Base-by-base conservation (phyloP, 2,329 filamentous ascomycete species). In the Graphilbum sp. region DNA sequence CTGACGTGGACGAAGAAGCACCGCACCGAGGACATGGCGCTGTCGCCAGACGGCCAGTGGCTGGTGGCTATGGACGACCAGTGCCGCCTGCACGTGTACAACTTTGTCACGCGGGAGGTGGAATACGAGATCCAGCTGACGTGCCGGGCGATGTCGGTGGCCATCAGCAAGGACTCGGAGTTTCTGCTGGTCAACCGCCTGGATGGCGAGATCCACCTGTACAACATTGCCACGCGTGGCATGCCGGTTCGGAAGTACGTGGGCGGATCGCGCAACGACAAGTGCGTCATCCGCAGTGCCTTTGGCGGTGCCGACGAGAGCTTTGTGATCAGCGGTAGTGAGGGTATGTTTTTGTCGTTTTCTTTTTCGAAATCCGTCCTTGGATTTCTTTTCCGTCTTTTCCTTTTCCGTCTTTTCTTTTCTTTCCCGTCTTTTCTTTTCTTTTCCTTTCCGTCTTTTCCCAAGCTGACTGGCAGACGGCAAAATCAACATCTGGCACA, bases 221-320 rank as follows among this genome's bases (percentile, higher is more conserved):
- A 95, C 47, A 79, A 93, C 50, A 70, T 94, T 24, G 67, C 76
- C 10, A 79, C 75, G 2, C 73, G 76, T 16, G 73, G 41, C 12
- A 23, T 78, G 24, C 64, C 77, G n/a, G 63, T 88, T 5, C 77
- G 80, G 47, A 75, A 68, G 47, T 96, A 82, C 52, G 64, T 72
- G 15, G 87, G 85, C 0, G 80, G 87, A 44, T 71, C 67, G 32
- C 83, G 86, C 44, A 78, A 75, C 38, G 63, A 79, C 9, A 33
- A 34, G 2, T 94, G 66, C 52, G 70, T 95, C 39, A 92, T 98
- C 42, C 71, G 88, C 36, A 82, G 78, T 49, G 64, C 68, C 0
- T 90, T 95, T 57, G 90, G 90, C 16, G 90, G 90, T 24, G 87
- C 88, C 2, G 79, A 83, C 41, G 86, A 95, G 59, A 87, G 79